Evolutionary conservation across 805 yeast species (phyloP).

Genomic region (Hanseniaspora opuntiae): DNA sequence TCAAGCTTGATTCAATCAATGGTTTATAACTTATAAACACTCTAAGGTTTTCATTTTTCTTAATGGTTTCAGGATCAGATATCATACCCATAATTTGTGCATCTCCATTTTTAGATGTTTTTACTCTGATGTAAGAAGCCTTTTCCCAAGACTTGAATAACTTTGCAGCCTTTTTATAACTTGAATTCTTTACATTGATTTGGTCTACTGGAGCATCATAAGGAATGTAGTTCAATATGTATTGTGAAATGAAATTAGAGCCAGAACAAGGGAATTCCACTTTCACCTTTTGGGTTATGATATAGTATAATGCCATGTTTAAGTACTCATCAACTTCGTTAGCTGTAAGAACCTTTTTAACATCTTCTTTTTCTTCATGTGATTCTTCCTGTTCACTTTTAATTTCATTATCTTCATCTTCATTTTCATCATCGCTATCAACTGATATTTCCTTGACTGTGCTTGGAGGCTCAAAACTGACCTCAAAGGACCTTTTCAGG

Average conservation of each 20-base stretch:
- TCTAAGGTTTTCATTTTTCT: constrained; percentile 36
- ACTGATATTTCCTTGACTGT: constrained; percentile 14
- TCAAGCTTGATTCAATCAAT: constrained; percentile 11
- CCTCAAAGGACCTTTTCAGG: constrained; percentile 38
- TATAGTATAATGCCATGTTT: constrained; percentile 53
- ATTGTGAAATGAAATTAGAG: constrained; percentile 61
- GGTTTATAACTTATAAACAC: constrained; percentile 52
- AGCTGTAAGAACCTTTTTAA: constrained; percentile 31
- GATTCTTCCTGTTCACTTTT: constrained; percentile 13
- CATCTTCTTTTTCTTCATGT: constrained; percentile 14
- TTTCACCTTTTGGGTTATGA: constrained; percentile 40
- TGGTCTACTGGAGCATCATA: constrained; percentile 31
- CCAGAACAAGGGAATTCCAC: constrained; percentile 55
- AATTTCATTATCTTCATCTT: neutral
- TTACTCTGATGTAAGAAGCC: constrained; percentile 47
- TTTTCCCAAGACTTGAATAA: constrained; percentile 80
- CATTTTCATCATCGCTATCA: constrained; percentile 12
- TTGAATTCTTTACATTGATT: constrained; percentile 59
- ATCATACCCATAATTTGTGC: constrained; percentile 9
- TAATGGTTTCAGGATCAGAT: constrained; percentile 40
- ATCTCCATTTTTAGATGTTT: constrained; percentile 72
- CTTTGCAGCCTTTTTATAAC: constrained; percentile 82
- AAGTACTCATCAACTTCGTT: constrained; percentile 69
- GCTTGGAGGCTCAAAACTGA: constrained; percentile 32
- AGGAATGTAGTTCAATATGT: constrained; percentile 62